These are phyloP conservation scores for Trebouxia sp. DNA, from an alignment of 139 green algal species.

Conservation along the genomic window DNA sequence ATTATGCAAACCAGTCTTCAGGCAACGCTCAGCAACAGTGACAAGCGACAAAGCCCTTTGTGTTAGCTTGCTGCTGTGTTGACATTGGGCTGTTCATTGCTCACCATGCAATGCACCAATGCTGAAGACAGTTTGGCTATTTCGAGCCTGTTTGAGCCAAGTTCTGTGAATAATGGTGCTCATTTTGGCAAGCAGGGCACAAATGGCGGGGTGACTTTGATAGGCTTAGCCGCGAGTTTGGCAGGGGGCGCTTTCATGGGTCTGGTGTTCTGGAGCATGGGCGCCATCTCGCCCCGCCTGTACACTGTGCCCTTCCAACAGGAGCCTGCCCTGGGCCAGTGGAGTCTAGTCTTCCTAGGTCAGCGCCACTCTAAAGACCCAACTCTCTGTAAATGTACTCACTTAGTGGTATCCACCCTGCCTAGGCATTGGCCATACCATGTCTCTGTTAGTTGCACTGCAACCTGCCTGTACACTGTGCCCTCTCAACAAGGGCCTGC, in stretches of 20 bases:
- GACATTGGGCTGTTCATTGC: no score
- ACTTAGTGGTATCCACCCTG: neutral
- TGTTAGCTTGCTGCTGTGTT: constrained; percentile 82
- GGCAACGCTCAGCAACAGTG: no score
- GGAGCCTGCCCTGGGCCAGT: constrained; percentile 28
- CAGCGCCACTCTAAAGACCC: neutral
- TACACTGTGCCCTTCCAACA: neutral
- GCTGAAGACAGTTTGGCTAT: neutral
- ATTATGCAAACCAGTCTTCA: neutral
- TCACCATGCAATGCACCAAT: neutral
- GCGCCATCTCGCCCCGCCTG: constrained; percentile 35
- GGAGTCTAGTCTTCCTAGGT: constrained; percentile 39
- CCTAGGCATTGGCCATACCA: no score
- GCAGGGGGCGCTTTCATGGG: constrained; percentile 82
- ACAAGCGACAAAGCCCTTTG: no score
- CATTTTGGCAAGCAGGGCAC: no score
- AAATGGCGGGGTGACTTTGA: constrained; percentile 75
- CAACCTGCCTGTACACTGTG: no score
- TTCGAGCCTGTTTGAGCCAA: no score
- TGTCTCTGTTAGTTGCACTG: no score
- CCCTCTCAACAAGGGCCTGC: neutral
- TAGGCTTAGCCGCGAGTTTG: constrained; percentile 70
- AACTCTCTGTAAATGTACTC: no score
- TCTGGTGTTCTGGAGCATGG: constrained; percentile 49
- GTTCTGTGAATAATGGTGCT: no score